Evolutionary conservation across 805 yeast genomes (phyloP), one percentile per base, ranked within the genome.

Genomic region (Candida incommunis): DNA sequence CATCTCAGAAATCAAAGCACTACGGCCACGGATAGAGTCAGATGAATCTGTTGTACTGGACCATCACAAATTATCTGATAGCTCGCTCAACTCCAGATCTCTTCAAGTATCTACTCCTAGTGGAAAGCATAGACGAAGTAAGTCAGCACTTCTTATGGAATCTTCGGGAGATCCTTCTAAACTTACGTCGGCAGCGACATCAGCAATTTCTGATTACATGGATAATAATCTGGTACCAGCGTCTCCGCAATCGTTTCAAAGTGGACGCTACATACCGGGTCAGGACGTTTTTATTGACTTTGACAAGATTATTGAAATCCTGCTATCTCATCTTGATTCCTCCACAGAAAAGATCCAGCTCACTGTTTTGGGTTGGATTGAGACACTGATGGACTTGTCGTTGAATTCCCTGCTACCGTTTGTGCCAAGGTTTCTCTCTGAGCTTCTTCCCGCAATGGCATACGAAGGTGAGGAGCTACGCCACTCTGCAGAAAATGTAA

Each of bases 271-370:
- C 56, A 67, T 75, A 7, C 78, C 82, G 1, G 85, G 87, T 2
- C 96, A 87, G 59, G 95, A 88, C 57, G 77, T 87, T 20, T 76
- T 74, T 47, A 70, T 90, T 25, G 90, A 87, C 62, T 84, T 77
- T 54, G 76, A 90, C 3, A 80, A 77, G 51, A 79, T 90, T 40
- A 79, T 87, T 27, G 85, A 80, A 42, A 85, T 90, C 35, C 61
- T 92, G 42, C 75, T 90, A n/a, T 75, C 86, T 1, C 84, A 85
- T 50, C 67, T 92, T 43, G 84, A 83, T 49, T 76, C 80, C 1
- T 71, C 82, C 1, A 86, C 78, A 48, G 75, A 74, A 40, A 84
- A 84, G 53, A 82, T 88, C 41, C 94, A 85, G 59, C 61, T 79
- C 25, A 83, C 82, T 2, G 85, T 85, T 0, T 66, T 90, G 43